Base-by-base conservation (phyloP, 202 grass and related monocot genomes). In the Panicum virgatum region DNA sequence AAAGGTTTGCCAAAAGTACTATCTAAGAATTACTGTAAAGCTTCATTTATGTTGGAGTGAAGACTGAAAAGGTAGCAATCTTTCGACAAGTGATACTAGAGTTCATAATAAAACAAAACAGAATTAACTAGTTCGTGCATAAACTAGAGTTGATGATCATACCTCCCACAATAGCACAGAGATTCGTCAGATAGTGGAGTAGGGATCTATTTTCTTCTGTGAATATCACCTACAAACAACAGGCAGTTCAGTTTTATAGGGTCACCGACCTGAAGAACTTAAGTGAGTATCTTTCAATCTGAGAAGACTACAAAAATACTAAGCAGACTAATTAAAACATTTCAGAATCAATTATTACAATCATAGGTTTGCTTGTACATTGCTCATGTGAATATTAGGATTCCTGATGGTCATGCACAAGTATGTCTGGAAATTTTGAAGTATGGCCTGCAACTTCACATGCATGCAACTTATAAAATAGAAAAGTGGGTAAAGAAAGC, bases 101-200 rank as follows among this genome's bases (percentile, higher is more conserved):
- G 48, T 51, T 62, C 5, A 40, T 58, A 34, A 52, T 64, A 69
- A 69, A 70, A 34, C 0, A 48, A 42, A 75, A 65, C 20, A 62
- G 12, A 73, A 73, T 46, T 60, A 67, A 83, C 7, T 61, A 85
- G 11, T 51, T 63, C 0, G 30, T 54, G 75, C 47, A 58, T 58
- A 78, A 67, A 88, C 36, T 76, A 80, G 40, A 74, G 34, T 56
- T 36, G 12, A 14, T 50, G 72, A 19, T 43, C 63, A 37, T 81
- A 97, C 96, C 92, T 93, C 93, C 92, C 40, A 99, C 87, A 74
- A 99, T 93, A 85, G 96, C 96, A 66, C 92, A 99, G 29, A 91
- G 77, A 53, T 96, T 93, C 34, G 96, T 99, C 80, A 99, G 72
- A 67, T 91, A 95, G 81, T 99, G 96, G 53, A 96, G 75, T 15